Evolutionary conservation across 495 filamentous ascomycete species (phyloP), one percentile per base, ranked within the genome.

Genomic region (Penicillium tannophilum): DNA sequence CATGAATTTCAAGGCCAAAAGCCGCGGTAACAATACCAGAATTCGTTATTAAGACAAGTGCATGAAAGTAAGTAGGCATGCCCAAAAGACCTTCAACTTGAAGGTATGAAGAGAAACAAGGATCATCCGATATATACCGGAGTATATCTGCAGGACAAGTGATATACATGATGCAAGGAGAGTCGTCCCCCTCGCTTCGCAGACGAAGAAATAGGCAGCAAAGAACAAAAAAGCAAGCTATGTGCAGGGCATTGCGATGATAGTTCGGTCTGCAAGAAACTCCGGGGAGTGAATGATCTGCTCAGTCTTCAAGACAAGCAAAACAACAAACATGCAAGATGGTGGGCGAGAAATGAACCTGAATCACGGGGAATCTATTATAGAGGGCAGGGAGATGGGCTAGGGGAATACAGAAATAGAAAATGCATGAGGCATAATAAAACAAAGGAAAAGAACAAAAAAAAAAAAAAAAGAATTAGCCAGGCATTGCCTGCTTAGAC

Each of bases 101-200:
- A 61, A 43, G 30, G 26, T 16, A 42, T 31, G 41, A 55, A 51
- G 20, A 60, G 36, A 30, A 48, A 41, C 52, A 65, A 23, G 45
- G 31, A 51, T 42, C 31, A 36, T 19, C 23, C 42, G n/a, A 30
- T 26, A 39, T 51, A 55, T 33, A 60, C 31, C 55, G 46, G 36
- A 43, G 59, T 54, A 61, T 39, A 64, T 36, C 48, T 55, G 57
- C 49, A 59, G 53, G 42, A 48, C 33, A 26, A 52, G 28, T 65
- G 65, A 65, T 70, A 65, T 70, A 68, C 67, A 70, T 60, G 47
- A 70, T 65, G 62, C 62, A 64, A 61, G 60, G 64, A 61, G 44
- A 54, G 54, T 61, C 51, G 44, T 56, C 55, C 54, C 64, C 54
- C 66, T 67, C 61, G 54, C 64, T 64, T 62, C 48, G 54, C 56